A percentile compares a stretch with the other conserved stretches of the same genome.
Conservation (phyloP, 225 moss, liverwort and hornwort genomes). For the Pseudoscleropodium purum region DNA sequence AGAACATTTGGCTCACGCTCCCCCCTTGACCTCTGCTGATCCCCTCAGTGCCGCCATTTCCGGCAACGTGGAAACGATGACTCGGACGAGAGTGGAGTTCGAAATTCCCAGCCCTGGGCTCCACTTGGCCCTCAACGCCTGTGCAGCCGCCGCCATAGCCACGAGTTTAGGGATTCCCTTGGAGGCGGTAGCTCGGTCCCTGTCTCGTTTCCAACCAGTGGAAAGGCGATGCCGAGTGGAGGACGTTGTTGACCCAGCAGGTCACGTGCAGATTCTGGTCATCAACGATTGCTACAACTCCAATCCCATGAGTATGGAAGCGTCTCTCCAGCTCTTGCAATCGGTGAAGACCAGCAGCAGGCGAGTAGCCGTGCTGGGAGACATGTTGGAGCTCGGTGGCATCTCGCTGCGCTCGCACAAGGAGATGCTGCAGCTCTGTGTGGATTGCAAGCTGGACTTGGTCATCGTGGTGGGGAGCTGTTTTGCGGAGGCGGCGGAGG, state of each 20-base stretch:
- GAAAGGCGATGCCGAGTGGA: constrained; percentile 55
- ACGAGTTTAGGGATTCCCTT: constrained; percentile 61
- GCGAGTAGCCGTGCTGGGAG: constrained; percentile 70
- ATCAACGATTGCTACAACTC: constrained; percentile 88
- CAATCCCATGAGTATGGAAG: constrained; percentile 70
- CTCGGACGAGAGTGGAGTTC: constrained; percentile 42
- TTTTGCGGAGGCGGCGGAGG: constrained; percentile 49
- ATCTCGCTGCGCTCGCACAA: constrained; percentile 47
- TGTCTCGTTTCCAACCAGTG: constrained; percentile 53
- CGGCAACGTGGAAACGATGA: not conserved
- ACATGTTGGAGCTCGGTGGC: constrained; percentile 86
- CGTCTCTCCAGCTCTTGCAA: constrained; percentile 46
- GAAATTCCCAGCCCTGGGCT: constrained; percentile 69
- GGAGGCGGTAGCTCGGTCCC: constrained; percentile 15
- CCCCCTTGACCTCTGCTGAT: not conserved
- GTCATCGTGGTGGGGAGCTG: constrained; percentile 62
- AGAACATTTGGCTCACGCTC: constrained; percentile 31
- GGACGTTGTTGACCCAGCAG: constrained; percentile 25
- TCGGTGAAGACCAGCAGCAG: constrained; percentile 33
- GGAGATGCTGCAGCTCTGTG: constrained; percentile 54
- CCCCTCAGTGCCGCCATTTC: not conserved
- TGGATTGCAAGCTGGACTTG: constrained; percentile 39
- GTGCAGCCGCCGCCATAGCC: constrained; percentile 75
- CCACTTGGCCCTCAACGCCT: constrained; percentile 74
- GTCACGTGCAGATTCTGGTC: constrained; percentile 24